Base-by-base conservation (phyloP, 129 eudicot species). In the Ambrosia trifida region DNA sequence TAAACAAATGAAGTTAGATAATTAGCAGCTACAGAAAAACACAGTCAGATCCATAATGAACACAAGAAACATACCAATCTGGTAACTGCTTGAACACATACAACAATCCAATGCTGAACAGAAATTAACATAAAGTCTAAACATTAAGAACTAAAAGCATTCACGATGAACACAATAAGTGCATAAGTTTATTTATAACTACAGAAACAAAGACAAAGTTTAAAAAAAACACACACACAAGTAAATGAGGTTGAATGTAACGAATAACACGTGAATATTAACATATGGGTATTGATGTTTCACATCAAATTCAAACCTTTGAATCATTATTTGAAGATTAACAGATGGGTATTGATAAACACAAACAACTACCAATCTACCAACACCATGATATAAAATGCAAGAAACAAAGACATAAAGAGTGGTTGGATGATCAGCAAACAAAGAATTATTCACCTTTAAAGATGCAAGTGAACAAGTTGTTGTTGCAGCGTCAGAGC, bases 21-120 rank as follows among this genome's bases (percentile, higher is more conserved):
- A 58, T 58, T 60, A 60, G 7, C 18, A 58, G 40, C 16, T 2
- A 2, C 40, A 28, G 20, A 43, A 45, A 61, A 13, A 41, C 19
- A 31, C 1, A 51, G 20, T 65, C 82, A 69, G 83, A 78, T 74
- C 75, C 41, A 58, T 69, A 4, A 49, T 69, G 46, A 78, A 69
- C 78, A 66, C 72, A 16, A 52, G 41, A 52, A 75, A 16, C 64
- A 54, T 17, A 66, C 12, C 47, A 66, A 41, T 31, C 16, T 44
- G 50, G 8, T 75, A 33, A 45, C 11, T 61, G 44, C 68, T 44
- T 20, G 3, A 16, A 59, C 66, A 57, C 17, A 72, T 46, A 72
- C 17, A 72, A 59, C 36, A 19, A 59, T 72, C 69, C n/a, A n/a
- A n/a, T n/a, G n/a, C n/a, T n/a, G n/a, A n/a, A 18, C 11, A 71